Base-by-base conservation (phyloP, 2,329 filamentous ascomycete species). In the Calonectria pteridis region DNA sequence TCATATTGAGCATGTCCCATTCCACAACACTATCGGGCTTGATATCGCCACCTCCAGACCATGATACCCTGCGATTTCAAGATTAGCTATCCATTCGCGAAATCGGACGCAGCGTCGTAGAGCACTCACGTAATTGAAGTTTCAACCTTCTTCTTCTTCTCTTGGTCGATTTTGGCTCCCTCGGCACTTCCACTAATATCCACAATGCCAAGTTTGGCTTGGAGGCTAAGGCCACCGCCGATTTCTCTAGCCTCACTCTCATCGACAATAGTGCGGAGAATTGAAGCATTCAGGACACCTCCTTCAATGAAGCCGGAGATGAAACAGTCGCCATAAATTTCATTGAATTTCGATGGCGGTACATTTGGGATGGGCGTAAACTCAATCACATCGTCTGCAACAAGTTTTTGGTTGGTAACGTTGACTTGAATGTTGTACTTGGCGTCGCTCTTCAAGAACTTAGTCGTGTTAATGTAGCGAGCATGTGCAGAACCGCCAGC, bases 311-410 rank as follows among this genome's bases (percentile, higher is more conserved):
- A 75, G 2, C 73, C 73, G 18, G 76, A 77, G 51, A 79, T 77
- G 64, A 74, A 79, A 72, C 70, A 71, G 20, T 73, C 68, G 2
- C 76, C 77, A 28, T 77, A 78, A 23, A 73, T 43, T 14, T 78
- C 75, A 4, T 73, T 55, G 51, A 75, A 77, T 23, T 73, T 59
- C 10, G 46, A 49, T 16, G 59, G 29, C 20, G 64, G 62, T 0
- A 75, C 53, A 28, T 73, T 58, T 4, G 64, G n/a, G n/a, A 73
- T 72, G 20, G 70, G 67, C 6, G 37, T 58, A 40, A 75, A 75
- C 66, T 75, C 63, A 28, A 59, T 69, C 7, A 73, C 33, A 11
- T 73, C 33, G 4, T 62, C 51, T 28, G 23, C 66, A 6, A 64
- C 78, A 7, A 73, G 31, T 29, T 63, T 51, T 51, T 73, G 67